A percentile compares a stretch with the other conserved stretches of the same genome.
phyloP scores from a whole-genome alignment of 75 land plant genomes.

The Cryptomeria japonica region DNA sequence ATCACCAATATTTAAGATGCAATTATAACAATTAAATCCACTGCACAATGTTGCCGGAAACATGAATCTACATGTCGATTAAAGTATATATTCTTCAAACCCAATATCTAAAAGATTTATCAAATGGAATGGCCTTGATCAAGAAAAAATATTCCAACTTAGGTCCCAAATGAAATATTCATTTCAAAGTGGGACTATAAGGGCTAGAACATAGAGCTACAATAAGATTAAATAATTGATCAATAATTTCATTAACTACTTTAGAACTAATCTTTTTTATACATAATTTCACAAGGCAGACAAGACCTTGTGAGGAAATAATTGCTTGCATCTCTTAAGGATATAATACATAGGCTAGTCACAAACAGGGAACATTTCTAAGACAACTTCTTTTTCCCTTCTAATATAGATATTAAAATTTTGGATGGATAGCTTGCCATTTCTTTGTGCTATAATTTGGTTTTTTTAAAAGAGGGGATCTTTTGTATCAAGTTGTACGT shows the following conservation, averaged over 20 bases:
- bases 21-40: not conserved
- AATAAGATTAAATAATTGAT: conserved; percentile 65
- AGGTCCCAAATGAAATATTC: conserved; percentile 12
- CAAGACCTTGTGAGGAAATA: conserved; percentile 83
- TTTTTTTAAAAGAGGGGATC: conserved; percentile 98
- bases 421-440: conserved; percentile 79
- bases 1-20: not conserved
- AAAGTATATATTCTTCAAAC: not conserved
- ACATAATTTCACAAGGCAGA: conserved; percentile 82
- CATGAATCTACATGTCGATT: not conserved
- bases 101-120: not conserved
- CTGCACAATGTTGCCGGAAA: not conserved
- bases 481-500: conserved; percentile 85
- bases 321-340: conserved; percentile 87
- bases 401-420: conserved; percentile 72
- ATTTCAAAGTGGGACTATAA: conserved; percentile 67
- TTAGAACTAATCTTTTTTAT: conserved; percentile 87
- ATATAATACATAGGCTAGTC: conserved; percentile 91
- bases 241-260: conserved; percentile 59
- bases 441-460: conserved; percentile 86
- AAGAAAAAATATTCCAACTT: not conserved
- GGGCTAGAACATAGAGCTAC: conserved; percentile 87
- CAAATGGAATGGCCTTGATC: not conserved
- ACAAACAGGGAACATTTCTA: conserved; percentile 90
- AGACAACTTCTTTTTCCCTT: conserved; percentile 87